Conservation (phyloP, 2,329 filamentous ascomycete genomes). For the Aplosporella prunicola region DNA sequence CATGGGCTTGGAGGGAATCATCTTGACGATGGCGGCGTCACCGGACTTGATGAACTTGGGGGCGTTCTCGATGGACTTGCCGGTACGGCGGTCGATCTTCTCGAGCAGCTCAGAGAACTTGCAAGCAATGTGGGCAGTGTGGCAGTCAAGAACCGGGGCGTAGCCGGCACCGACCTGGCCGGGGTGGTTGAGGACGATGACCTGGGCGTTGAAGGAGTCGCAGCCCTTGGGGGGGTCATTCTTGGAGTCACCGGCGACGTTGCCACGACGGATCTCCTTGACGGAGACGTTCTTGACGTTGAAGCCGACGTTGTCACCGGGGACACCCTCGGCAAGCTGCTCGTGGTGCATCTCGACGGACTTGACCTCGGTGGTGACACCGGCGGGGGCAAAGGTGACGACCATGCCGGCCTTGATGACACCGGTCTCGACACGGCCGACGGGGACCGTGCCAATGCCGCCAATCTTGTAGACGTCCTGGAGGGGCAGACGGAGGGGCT, state of each 20-base stretch:
- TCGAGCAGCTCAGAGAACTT: conserved; percentile 98
- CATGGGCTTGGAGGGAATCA: conserved; percentile 99
- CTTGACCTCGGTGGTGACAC: conserved; percentile 99
- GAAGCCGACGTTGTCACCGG: conserved; percentile 99
- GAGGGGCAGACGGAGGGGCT: conserved; percentile 99
- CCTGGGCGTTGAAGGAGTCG: conserved; percentile 97
- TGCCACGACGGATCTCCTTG: conserved; percentile 99
- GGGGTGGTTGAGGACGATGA: conserved; percentile 99
- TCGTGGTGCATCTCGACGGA: conserved; percentile 99
- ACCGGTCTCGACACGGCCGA: conserved; percentile 99
- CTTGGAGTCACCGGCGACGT: conserved; percentile 99
- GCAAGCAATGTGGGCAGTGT: conserved; percentile 99
- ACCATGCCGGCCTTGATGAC: conserved; percentile 81
- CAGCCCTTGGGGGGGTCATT: conserved; percentile 87
- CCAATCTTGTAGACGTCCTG: conserved; percentile 99
- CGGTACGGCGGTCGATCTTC: conserved; percentile 99
- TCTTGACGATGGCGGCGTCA: conserved; percentile 99
- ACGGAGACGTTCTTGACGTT: conserved; percentile 99
- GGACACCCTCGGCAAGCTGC: conserved; percentile 88
- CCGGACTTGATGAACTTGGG: conserved; percentile 99
- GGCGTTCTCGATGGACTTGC: conserved; percentile 82
- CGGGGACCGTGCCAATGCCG: conserved; percentile 98
- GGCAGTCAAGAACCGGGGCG: conserved; percentile 98
- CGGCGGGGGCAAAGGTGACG: conserved; percentile 96
- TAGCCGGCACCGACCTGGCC: conserved; percentile 99